Conservation (phyloP, 108 stramenopile species). For the Skeletonema potamos region DNA sequence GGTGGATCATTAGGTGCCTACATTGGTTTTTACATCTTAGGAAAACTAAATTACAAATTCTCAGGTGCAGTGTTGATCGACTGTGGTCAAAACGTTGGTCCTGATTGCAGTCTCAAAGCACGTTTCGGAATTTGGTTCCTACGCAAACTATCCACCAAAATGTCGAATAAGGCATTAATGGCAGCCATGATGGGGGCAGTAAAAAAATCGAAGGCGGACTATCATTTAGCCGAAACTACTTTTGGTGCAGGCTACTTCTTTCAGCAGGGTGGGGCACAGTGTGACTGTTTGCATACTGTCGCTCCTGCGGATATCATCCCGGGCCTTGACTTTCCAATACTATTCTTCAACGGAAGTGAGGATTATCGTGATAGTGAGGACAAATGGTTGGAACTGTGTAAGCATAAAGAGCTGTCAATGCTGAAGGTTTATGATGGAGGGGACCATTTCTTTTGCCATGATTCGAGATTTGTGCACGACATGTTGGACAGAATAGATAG, state of each 20-base stretch:
- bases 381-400: slow-evolving; percentile 53
- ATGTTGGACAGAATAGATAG: slow-evolving; percentile 43
- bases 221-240: slow-evolving; percentile 42
- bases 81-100: slow-evolving; percentile 66
- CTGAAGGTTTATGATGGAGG: slow-evolving; percentile 66
- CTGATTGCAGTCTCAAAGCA: slow-evolving; percentile 54
- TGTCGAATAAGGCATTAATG: slow-evolving; percentile 49
- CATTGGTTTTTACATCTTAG: slow-evolving; percentile 54
- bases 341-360: slow-evolving; percentile 61
- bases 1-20: slow-evolving; percentile 60
- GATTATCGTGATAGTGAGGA: slow-evolving; percentile 64
- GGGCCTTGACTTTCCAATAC: slow-evolving; percentile 40
- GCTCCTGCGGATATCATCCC: slow-evolving; percentile 55
- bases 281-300: slow-evolving; percentile 52
- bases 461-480: slow-evolving; percentile 55
- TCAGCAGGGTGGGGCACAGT: slow-evolving; percentile 41
- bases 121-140: slow-evolving; percentile 43
- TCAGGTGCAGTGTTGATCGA: slow-evolving; percentile 56
- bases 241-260: slow-evolving; percentile 57
- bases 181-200: slow-evolving; percentile 36
- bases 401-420: slow-evolving; percentile 29
- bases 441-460: slow-evolving; percentile 66
- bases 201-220: slow-evolving; percentile 54
- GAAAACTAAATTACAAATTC: slow-evolving; percentile 36
- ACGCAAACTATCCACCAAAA: slow-evolving; percentile 4